Conservation (phyloP, 2,329 filamentous ascomycete species). For the Sphaerulina musiva region DNA sequence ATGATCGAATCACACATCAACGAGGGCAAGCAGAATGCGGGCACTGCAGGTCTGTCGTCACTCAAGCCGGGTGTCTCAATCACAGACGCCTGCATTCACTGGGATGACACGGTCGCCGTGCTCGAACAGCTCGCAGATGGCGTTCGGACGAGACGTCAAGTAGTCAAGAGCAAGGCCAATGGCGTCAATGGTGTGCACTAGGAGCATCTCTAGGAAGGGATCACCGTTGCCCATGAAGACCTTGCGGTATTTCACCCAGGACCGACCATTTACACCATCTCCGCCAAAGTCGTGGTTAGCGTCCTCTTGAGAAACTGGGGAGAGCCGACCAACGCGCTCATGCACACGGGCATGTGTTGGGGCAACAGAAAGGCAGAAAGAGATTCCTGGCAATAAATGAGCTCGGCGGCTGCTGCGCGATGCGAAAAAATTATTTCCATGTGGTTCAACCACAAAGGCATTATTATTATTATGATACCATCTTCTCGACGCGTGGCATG, state of each 20-base stretch:
- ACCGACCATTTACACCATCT: not conserved
- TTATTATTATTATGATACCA: not conserved
- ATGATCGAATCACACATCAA: slow-evolving; percentile 99
- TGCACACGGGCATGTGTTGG: not conserved
- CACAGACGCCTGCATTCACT: slow-evolving; percentile 92
- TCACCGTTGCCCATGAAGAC: not conserved
- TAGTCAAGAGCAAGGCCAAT: slow-evolving; percentile 26
- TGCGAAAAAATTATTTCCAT: no score
- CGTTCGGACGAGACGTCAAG: slow-evolving; percentile 64
- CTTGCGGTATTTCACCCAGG: not conserved
- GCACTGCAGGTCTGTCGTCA: slow-evolving; percentile 63
- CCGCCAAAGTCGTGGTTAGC: not conserved
- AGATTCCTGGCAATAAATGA: not conserved
- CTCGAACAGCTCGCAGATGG: slow-evolving; percentile 81
- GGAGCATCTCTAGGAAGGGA: not conserved
- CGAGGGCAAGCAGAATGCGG: slow-evolving; percentile 70
- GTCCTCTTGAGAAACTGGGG: not conserved
- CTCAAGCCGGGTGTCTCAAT: slow-evolving; percentile 89
- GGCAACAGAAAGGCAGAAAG: not conserved
- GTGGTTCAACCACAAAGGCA: not conserved
- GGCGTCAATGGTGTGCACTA: slow-evolving; percentile 21
- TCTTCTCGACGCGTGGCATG: not conserved
- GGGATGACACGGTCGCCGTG: slow-evolving; percentile 75
- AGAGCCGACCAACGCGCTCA: not conserved
- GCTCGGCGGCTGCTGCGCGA: no score